Base-by-base conservation (phyloP, 2,329 filamentous ascomycete genomes). In the Eutypa lata region DNA sequence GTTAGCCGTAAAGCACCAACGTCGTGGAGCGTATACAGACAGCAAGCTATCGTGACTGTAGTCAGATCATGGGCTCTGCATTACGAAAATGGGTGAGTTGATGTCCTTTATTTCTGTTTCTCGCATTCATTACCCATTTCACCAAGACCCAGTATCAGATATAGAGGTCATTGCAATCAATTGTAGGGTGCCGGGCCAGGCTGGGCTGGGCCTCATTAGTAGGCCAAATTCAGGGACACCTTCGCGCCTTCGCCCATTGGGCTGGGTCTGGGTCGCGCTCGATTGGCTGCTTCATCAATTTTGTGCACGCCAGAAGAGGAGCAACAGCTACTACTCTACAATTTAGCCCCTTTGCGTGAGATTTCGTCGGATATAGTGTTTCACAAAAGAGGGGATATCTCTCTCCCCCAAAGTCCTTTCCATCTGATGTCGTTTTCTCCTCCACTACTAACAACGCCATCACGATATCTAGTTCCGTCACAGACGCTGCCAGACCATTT, bases 401-500 rank as follows among this genome's bases (percentile, higher is more conserved):
- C 53, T 40, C 50, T 59, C 49, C 16, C 31, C 35, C 35, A 14
- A 18, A 38, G 35, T 16, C 35, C 35, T 16, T 38, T 38, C 35
- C 6, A 26, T 43, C 47, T 35, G 51, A 59, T 61, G 57, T 54
- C 52, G 57, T 47, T 50, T 52, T 49, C 54, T 35, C 50, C 55
- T 53, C 52, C 42, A n/a, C 16, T 54, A 58, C 65, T 68, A 53
- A 67, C 60, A 52, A 58, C 55, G 45, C 50, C 58, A 55, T 64
- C 59, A 57, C 59, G 57, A 55, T 48, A 53, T 59, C 40, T 61
- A 84, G 81, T 79, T 75, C 78, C 79, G 75, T 82, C 80, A 70
- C 80, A 83, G 76, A 75, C 79, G 73, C 72, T 78, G 74, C 76
- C 79, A 69, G 81, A 83, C 66, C 77, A 79, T 65, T 67, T 73